These are phyloP conservation scores for Fusarium chuoi DNA, from an alignment of 2,329 filamentous ascomycete genomes.

Conservation along the genomic window DNA sequence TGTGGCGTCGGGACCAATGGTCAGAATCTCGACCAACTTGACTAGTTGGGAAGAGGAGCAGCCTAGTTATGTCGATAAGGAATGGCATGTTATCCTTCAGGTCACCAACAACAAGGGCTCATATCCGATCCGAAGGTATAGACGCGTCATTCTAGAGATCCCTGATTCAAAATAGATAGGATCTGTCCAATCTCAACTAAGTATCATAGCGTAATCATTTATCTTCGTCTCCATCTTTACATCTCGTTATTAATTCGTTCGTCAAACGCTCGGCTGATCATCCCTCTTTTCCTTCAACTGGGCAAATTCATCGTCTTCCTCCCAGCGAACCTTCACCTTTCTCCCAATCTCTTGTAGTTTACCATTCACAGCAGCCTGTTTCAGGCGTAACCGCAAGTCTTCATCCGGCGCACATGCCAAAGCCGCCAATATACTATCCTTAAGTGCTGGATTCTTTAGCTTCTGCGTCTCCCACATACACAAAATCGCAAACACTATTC, in stretches of 20 bases:
- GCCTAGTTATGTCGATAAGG: neutral
- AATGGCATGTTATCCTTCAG: slow-evolving; percentile 19
- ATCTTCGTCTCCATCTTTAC: neutral
- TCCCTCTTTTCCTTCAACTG: neutral
- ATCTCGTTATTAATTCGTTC: neutral
- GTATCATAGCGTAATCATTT: too few relatives aligned
- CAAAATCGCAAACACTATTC: neutral
- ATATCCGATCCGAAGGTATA: slow-evolving; percentile 1
- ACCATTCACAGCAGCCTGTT: neutral
- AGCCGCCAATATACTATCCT: neutral
- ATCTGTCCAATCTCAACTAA: neutral
- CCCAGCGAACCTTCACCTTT: neutral
- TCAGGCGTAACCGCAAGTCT: neutral
- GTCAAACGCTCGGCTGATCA: neutral
- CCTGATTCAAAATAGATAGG: neutral
- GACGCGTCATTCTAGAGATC: neutral
- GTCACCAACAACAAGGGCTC: slow-evolving; percentile 11
- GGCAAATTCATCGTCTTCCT: neutral
- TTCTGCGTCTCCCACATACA: slow-evolving; percentile 1
- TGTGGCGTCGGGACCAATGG: neutral
- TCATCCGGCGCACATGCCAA: neutral
- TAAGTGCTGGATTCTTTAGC: neutral
- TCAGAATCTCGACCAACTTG: neutral
- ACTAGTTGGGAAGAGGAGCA: neutral
- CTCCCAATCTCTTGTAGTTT: neutral